phyloP scores from a whole-genome alignment of 192 early-diverging fungal genomes.

The Jimgerdemannia lactiflua region DNA sequence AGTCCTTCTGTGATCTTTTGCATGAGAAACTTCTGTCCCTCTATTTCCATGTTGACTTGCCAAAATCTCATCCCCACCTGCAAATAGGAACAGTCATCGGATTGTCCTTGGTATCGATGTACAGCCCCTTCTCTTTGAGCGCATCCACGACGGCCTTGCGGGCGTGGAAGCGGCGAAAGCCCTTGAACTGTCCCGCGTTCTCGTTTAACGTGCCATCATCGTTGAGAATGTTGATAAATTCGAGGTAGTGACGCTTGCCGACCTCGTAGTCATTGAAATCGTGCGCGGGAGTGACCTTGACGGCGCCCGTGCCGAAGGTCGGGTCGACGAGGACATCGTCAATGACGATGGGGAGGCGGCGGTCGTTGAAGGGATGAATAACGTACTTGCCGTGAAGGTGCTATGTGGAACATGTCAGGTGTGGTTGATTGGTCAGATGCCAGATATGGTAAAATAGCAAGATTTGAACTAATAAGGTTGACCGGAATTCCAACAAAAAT shows the following conservation, averaged over 20 bases:
- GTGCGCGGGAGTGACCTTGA: constrained; percentile 99
- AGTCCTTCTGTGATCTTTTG: no score
- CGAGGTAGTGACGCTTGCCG: constrained; percentile 91
- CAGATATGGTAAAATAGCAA: not conserved
- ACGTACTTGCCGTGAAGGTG: constrained; percentile 94
- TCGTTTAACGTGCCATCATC: constrained; percentile 95
- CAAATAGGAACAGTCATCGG: constrained; percentile 94
- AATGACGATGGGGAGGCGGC: constrained; percentile 86
- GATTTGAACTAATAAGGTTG: constrained; percentile 1
- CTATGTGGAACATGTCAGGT: constrained; percentile 13
- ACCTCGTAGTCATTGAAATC: constrained; percentile 96
- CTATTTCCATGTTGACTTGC: no score
- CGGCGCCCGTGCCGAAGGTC: constrained; percentile 96
- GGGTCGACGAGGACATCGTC: constrained; percentile 87
- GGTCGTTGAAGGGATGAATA: constrained; percentile 90
- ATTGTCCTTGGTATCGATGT: constrained; percentile 82
- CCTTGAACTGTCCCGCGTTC: constrained; percentile 83
- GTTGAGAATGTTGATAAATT: constrained; percentile 97
- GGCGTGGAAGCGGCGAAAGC: constrained; percentile 92
- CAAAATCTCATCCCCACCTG: constrained; percentile 30
- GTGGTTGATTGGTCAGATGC: no score
- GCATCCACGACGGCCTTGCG: constrained; percentile 84
- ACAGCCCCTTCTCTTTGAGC: constrained; percentile 87
- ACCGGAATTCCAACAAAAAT: not conserved
- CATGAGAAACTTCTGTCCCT: no score